phyloP scores from a whole-genome alignment of 2,329 filamentous ascomycete species.

The Sclerotinia subarctica region DNA sequence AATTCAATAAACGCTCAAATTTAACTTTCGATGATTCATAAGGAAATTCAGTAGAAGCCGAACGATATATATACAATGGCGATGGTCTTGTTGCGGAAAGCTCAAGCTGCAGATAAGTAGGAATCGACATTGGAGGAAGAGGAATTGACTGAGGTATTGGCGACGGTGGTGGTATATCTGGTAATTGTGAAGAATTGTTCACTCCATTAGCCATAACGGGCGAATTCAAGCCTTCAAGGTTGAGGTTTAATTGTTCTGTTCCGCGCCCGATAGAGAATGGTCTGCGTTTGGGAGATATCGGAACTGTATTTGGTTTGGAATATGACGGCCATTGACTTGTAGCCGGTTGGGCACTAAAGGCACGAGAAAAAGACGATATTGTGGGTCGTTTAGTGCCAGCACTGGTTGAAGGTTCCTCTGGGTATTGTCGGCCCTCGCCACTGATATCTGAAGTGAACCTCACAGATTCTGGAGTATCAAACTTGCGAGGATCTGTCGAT shows the following conservation, averaged over 20 bases:
- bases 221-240: slow-evolving; percentile 18
- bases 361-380: slow-evolving; percentile 33
- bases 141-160: slow-evolving; percentile 54
- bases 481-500: slow-evolving; percentile 21
- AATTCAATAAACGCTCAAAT: slow-evolving; percentile 86
- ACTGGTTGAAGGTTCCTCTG: slow-evolving; percentile 25
- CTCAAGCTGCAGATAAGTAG: slow-evolving; percentile 63
- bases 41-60: slow-evolving; percentile 56
- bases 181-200: slow-evolving; percentile 22
- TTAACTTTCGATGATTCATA: slow-evolving; percentile 94
- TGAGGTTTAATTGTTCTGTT: slow-evolving; percentile 34
- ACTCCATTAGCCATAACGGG: slow-evolving; percentile 1
- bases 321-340: slow-evolving; percentile 29
- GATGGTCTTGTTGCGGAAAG: slow-evolving; percentile 60
- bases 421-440: slow-evolving; percentile 25
- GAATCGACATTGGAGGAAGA: slow-evolving; percentile 63
- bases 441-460: slow-evolving; percentile 19
- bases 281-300: slow-evolving; percentile 35
- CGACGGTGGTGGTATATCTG: slow-evolving; percentile 29
- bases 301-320: slow-evolving; percentile 26
- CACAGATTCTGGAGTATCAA: slow-evolving; percentile 24
- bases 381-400: slow-evolving; percentile 28
- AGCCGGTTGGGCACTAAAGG: slow-evolving; percentile 30
- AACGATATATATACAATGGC: slow-evolving; percentile 63
- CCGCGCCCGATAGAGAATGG: slow-evolving; percentile 26